Evolutionary conservation across 1,284 basidiomycete genomes (phyloP), one percentile per base, ranked within the genome.

Genomic region (Heimioporus retisporus): DNA sequence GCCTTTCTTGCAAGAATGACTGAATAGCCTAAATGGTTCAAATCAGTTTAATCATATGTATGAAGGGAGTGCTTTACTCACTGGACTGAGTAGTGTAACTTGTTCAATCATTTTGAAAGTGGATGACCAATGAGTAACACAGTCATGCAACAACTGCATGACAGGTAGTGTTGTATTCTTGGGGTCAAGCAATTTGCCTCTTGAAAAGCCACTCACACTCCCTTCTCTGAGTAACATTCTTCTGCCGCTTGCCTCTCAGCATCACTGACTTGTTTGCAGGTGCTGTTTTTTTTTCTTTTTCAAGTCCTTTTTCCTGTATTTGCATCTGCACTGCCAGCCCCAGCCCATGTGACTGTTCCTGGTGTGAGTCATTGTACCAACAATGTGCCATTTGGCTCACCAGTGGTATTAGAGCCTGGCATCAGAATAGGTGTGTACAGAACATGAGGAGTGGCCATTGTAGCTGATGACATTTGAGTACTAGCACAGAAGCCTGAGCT

Each of bases 1-100:
- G 44, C 11, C 44, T 31, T n/a, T 59, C 46, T 50, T 59, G 58
- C 11, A 59, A n/a, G 21, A 59, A 59, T 35, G 58, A 59, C 19
- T 59, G 58, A 35, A 59, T 59, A 7, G 58, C 58, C 58, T 59
- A 25, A 16, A 46, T 31, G 19, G 19, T 21, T 46, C 11, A 8
- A 46, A 58, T 58, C 23, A 58, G 14, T 25, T 28, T 50, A 46
- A 46, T 46, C 44, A 46, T 50, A 21, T 50, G 48, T 18, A 2
- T 5, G 48, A 50, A 50, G 15, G 18, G n/a, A 50, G 19, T n/a
- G 19, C 28, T 46, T 11, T n/a, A 13, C 23, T 28, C 16, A 48
- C 44, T 31, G 25, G 57, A 46, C 21, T 44, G 42, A 58, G 57
- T 11, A 58, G 28, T 58, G 46, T 19, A 8, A 58, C 43, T 18